These are phyloP conservation scores for Chlorella vulgaris DNA, from an alignment of 139 green algal species.

Conservation along the genomic window DNA sequence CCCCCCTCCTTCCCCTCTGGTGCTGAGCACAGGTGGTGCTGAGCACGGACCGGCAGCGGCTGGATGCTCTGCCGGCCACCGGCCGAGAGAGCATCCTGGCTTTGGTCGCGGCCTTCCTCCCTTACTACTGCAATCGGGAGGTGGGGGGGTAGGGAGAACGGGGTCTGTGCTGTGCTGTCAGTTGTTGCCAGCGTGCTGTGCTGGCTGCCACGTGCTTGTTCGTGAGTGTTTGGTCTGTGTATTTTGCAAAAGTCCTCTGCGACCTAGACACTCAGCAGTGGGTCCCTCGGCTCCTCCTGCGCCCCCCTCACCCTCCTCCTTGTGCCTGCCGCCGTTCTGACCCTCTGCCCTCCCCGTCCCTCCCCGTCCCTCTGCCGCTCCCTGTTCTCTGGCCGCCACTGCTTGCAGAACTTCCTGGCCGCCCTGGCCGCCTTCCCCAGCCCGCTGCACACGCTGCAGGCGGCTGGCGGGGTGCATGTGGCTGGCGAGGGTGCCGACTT, in stretches of 20 bases:
- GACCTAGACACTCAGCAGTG: no score
- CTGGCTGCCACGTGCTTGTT: not conserved
- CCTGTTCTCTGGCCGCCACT: not conserved
- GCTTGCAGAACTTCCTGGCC: constrained; percentile 22
- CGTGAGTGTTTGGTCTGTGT: no score
- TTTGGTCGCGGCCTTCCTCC: constrained; percentile 65
- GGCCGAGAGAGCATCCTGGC: constrained; percentile 51
- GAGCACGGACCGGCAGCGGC: not conserved
- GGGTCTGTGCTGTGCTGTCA: not conserved
- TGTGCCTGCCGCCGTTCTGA: no score
- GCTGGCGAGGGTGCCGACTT: constrained; percentile 30
- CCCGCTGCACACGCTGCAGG: not conserved
- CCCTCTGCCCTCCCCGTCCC: no score
- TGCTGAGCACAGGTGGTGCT: constrained; percentile 37
- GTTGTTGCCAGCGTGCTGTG: not conserved
- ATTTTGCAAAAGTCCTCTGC: no score
- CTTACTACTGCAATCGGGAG: constrained; percentile 64
- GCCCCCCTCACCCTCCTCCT: no score
- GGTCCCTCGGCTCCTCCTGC: no score
- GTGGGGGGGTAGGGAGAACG: not conserved
- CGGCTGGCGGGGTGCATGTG: not conserved
- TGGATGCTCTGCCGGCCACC: constrained; percentile 56
- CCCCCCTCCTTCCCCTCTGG: not conserved
- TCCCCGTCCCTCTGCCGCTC: not conserved
- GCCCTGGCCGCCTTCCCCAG: constrained; percentile 25